Evolutionary conservation across 805 yeast species (phyloP).

Genomic region (Komagataella phaffii): DNA sequence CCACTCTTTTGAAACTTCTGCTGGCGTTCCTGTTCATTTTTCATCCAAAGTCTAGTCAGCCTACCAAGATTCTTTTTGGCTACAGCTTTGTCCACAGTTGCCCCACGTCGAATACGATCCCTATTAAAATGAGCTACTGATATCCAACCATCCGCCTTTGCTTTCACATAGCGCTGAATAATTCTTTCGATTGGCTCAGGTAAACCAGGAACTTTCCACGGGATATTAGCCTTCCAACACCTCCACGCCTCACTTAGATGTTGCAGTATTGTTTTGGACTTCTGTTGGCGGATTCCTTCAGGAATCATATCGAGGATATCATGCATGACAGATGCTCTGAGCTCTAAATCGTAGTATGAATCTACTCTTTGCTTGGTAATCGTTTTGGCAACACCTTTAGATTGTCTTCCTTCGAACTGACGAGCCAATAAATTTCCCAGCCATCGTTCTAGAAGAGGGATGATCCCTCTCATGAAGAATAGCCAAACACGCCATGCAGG

Average conservation of each 20-base stretch:
- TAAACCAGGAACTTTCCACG: conserved; percentile 95
- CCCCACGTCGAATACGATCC: conserved; percentile 80
- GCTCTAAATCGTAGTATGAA: conserved; percentile 85
- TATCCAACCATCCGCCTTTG: conserved; percentile 95
- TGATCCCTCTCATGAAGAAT: conserved; percentile 78
- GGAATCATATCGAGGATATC: conserved; percentile 97
- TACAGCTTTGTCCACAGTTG: conserved; percentile 85
- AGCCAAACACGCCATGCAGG: conserved; percentile 98
- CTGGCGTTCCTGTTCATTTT: conserved; percentile 85
- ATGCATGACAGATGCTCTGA: conserved; percentile 88
- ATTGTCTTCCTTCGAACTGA: conserved; percentile 91
- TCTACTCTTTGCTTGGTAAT: conserved; percentile 93
- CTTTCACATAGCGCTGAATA: conserved; percentile 80
- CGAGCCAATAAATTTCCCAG: conserved; percentile 80
- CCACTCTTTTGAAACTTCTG: conserved; percentile 69
- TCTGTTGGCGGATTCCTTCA: conserved; percentile 78
- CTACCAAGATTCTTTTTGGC: conserved; percentile 90
- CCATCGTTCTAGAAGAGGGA: conserved; percentile 92
- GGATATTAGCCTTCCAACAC: conserved; percentile 98
- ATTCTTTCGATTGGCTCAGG: conserved; percentile 84
- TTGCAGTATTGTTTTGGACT: conserved; percentile 77
- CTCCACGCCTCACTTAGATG: conserved; percentile 98
- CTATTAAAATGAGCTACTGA: conserved; percentile 88
- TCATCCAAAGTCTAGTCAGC: conserved; percentile 83
- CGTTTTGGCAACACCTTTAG: conserved; percentile 85